These are phyloP conservation scores for Cyclotella sp. DNA, from an alignment of 108 stramenopile genomes.

Conservation along the genomic window DNA sequence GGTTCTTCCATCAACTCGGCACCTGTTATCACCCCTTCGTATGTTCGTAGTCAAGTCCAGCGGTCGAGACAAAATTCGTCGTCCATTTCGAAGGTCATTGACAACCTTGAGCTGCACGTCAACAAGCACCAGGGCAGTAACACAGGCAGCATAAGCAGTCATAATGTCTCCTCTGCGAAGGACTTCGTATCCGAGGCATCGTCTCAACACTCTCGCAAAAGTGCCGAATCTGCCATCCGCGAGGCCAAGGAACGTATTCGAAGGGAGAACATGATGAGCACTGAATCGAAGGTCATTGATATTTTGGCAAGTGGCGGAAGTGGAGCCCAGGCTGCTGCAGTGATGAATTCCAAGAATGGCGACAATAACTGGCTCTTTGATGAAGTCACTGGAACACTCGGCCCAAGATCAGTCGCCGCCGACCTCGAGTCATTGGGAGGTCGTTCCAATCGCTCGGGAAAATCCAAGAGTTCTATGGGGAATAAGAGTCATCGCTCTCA, in stretches of 20 bases:
- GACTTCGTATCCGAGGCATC: conserved; percentile 25
- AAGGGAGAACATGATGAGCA: conserved; percentile 40
- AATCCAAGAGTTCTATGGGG: conserved; percentile 55
- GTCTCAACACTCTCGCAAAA: conserved; percentile 11
- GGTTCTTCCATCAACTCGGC: conserved; percentile 77
- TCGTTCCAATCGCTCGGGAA: conserved; percentile 73
- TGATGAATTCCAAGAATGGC: conserved; percentile 36
- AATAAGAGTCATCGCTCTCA: conserved; percentile 75
- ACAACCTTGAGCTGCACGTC: conserved; percentile 70
- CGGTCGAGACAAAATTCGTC: conserved; percentile 28
- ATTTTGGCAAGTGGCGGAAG: conserved; percentile 40
- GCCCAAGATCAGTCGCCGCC: conserved; percentile 79
- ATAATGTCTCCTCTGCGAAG: conserved; percentile 5
- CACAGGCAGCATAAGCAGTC: conserved; percentile 2
- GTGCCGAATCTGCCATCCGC: conserved; percentile 27
- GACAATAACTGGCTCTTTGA: conserved; percentile 83
- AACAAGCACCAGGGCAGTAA: conserved; percentile 39
- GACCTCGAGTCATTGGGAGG: conserved; percentile 87
- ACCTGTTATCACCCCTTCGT: conserved; percentile 69
- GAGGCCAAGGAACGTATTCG: conserved; percentile 52
- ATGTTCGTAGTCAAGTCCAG: conserved; percentile 62
- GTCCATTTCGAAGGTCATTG: conserved; percentile 86
- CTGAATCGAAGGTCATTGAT: conserved; percentile 51
- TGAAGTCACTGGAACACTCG: conserved; percentile 84
- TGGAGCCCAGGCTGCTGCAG: conserved; percentile 26